Base-by-base conservation (phyloP, 768 basidiomycete species). In the Amanita pseudoporphyria region DNA sequence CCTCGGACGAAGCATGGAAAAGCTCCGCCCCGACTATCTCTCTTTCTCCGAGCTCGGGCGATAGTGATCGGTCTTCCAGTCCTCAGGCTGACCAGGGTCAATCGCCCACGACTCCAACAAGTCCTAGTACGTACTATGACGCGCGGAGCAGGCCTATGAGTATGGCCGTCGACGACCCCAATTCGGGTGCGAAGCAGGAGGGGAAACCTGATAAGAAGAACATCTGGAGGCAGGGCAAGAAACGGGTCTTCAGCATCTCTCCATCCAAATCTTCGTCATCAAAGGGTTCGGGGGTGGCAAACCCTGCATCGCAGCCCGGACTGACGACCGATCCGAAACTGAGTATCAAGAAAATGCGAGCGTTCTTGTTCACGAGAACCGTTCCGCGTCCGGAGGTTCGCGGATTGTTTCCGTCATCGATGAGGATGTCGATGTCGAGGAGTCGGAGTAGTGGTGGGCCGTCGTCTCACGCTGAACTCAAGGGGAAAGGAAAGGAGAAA, bases 1-100 rank as follows among this genome's bases (percentile, higher is more conserved):
- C 57, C 3, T 67, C 65, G 5, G 58, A 54, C 45, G 52, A 56
- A 13, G 65, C 64, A 9, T 67, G 65, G 65, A 57, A 58, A 43
- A 45, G 10, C 9, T 42, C 49, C 12, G 49, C 49, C 13, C 28
- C 14, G 14, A 19, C 22, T 5, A 50, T 50, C 12, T 30, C 49
- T 13, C 32, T 42, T 13, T 33, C 49, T n/a, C 41, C 26, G 5
- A 37, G 36, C 13, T 28, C 26, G 7, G 31, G 18, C 18, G 21
- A 22, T 10, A 16, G 6, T 19, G 31, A 18, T 26, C 49, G 12
- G 16, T 24, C 21, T 9, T n/a, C 31, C 10, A n/a, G 2, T 13
- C 48, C 12, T 6, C 28, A 3, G 14, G 12, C 31, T 28, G 37
- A 22, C 22, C 31, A 33, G 13, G 16, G 14, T 28, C 37, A 21